Conservation (phyloP, 225 moss, liverwort and hornwort species). For the Lunularia cruciata region DNA sequence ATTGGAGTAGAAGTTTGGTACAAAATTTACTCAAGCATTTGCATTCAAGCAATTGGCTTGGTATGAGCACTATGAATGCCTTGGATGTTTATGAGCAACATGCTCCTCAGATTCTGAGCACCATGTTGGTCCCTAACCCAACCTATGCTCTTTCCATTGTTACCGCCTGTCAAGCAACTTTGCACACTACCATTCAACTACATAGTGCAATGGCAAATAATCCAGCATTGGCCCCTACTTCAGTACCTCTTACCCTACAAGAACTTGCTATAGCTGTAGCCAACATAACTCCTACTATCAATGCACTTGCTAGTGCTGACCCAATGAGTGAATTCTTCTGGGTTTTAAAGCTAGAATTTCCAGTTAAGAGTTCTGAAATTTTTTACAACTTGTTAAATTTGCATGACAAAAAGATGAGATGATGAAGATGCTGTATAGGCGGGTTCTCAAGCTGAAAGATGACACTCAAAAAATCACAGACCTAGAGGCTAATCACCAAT, state of each 20-base stretch:
- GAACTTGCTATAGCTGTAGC: neutral
- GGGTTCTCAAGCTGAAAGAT: neutral
- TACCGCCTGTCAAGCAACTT: neutral
- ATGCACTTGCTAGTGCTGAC: neutral
- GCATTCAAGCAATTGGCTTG: too few species aligned
- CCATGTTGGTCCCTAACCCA: too few species aligned
- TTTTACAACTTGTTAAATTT: neutral
- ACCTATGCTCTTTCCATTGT: neutral
- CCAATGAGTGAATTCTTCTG: neutral
- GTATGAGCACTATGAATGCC: neutral
- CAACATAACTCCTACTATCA: neutral
- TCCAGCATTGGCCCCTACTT: too few species aligned
- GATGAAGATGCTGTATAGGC: slow-evolving; percentile 1
- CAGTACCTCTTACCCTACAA: too few species aligned
- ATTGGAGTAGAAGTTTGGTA: slow-evolving; percentile 6
- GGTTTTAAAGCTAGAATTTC: neutral
- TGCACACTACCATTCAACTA: neutral
- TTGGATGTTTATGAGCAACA: slow-evolving; percentile 7
- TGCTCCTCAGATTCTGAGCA: too few species aligned
- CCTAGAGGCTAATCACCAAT: neutral
- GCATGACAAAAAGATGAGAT: neutral
- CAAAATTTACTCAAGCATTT: too few species aligned
- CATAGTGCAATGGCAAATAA: too few species aligned
- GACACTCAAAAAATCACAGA: slow-evolving; percentile 13
- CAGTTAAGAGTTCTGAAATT: neutral